phyloP scores from a whole-genome alignment of 306 rosid species.

The Citrullus colocynthis region DNA sequence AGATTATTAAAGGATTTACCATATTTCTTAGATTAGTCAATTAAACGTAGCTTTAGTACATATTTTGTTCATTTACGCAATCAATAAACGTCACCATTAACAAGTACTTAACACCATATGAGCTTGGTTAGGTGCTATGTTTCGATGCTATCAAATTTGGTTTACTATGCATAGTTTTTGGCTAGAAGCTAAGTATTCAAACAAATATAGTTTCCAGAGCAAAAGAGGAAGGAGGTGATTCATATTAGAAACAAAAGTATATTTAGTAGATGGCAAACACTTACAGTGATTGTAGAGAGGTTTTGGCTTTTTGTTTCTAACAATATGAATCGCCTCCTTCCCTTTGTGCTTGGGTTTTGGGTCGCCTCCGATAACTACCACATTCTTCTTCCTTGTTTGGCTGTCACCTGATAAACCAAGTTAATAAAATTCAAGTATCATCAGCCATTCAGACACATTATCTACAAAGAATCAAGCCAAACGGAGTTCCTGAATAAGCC shows the following conservation, averaged over 20 bases:
- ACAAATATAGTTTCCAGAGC: slow-evolving; percentile 8
- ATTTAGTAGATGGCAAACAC: slow-evolving; percentile 12
- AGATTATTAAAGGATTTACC: too few relatives aligned
- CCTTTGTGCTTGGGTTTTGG: slow-evolving; percentile 30
- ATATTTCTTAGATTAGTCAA: too few relatives aligned
- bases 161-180: background rate
- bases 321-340: slow-evolving; percentile 14
- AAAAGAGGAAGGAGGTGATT: slow-evolving; percentile 19
- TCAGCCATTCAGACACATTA: background rate
- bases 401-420: slow-evolving; percentile 19
- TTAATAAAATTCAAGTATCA: slow-evolving; percentile 7
- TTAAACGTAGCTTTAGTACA: too few relatives aligned
- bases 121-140: too few relatives aligned
- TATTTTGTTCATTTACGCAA: too few relatives aligned
- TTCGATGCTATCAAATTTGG: background rate
- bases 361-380: slow-evolving; percentile 57
- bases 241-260: background rate
- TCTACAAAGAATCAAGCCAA: background rate
- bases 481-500: background rate
- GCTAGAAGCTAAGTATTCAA: background rate
- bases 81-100: too few relatives aligned
- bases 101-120: too few relatives aligned
- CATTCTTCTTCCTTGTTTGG: slow-evolving; percentile 32
- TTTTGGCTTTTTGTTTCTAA: slow-evolving; percentile 26
- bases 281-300: slow-evolving; percentile 70